phyloP scores from a whole-genome alignment of 805 yeast genomes.

The Lipomyces starkeyi region DNA sequence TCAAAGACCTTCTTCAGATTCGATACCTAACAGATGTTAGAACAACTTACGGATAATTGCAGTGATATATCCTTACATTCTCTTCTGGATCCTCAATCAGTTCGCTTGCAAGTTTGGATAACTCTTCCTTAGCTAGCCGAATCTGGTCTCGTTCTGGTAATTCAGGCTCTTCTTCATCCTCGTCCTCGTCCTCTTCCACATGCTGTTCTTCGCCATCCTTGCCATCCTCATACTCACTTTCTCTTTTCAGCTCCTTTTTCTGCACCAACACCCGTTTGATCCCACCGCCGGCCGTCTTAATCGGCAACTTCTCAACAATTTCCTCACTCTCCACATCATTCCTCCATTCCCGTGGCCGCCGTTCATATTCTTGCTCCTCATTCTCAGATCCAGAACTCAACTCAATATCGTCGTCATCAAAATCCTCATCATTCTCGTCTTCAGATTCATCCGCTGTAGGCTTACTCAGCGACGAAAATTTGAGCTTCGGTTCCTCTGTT shows the following conservation, averaged over 20 bases:
- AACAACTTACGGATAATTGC: neutral
- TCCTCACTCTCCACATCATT: conserved; percentile 45
- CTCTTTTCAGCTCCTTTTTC: conserved; percentile 39
- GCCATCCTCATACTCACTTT: conserved; percentile 34
- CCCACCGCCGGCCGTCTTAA: conserved; percentile 71
- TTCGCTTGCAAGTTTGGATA: conserved; percentile 79
- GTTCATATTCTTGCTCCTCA: conserved; percentile 80
- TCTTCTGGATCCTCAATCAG: conserved; percentile 91
- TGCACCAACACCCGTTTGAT: conserved; percentile 64
- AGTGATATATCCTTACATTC: conserved; percentile 50
- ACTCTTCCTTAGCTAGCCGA: conserved; percentile 72
- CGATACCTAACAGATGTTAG: conserved; percentile 7
- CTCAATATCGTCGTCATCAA: conserved; percentile 2
- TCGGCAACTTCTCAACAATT: conserved; percentile 76
- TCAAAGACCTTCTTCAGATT: conserved; percentile 22
- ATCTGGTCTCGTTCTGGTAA: conserved; percentile 60
- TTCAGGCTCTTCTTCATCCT: conserved; percentile 52
- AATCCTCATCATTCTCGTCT: neutral
- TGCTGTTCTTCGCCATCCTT: conserved; percentile 44
- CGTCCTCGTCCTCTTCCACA: conserved; percentile 43
- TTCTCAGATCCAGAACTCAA: conserved; percentile 51
- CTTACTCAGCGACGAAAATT: conserved; percentile 10
- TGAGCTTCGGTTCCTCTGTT: conserved; percentile 4
- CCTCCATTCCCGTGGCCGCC: conserved; percentile 64
- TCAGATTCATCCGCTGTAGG: neutral